Base-by-base conservation (phyloP, 2,329 filamentous ascomycete species). In the Akanthomyces lecanii region DNA sequence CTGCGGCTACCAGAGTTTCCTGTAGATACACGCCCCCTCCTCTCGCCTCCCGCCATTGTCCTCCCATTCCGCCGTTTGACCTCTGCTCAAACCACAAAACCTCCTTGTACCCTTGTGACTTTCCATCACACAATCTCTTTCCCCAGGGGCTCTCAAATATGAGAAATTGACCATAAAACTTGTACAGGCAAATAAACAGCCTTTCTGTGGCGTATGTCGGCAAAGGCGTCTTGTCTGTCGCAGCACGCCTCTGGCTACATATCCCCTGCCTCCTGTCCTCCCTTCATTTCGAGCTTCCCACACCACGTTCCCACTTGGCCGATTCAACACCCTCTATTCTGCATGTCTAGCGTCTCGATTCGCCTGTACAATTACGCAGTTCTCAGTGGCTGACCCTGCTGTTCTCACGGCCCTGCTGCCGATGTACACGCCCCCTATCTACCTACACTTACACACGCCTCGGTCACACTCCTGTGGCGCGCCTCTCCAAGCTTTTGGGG, bases 241-340 rank as follows among this genome's bases (percentile, higher is more conserved):
- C n/a, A 30, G 25, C 28, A n/a, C 36, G 23, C 48, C 25, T 51
- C 48, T 28, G 38, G 36, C 14, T 12, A 7, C 21, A 25, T 21
- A 21, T 8, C 42, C 36, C 23, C 28, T 57, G 5, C 12, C 18
- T 40, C 36, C 61, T 60, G 55, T 50, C 53, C 23, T 21, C 38
- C 42, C 54, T 54, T 61, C 62, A 53, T 60, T 54, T 65, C 59
- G 40, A 57, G 45, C 45, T 45, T 40, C 33, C 62, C 45, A 62
- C 45, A 61, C 56, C 56, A 51, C 44, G 47, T 62, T 61, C 45
- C 56, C 56, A 59, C 56, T 48, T 59, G 45, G 44, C 12, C 45
- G 56, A 50, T 59, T 50, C 33, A 33, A 59, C 44, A 18, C 33
- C 48, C 33, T 8, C 56, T 18, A 40, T 33, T 40, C 30, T 30